phyloP scores from a whole-genome alignment of 768 basidiomycete species.

The Naganishia friedmannii region DNA sequence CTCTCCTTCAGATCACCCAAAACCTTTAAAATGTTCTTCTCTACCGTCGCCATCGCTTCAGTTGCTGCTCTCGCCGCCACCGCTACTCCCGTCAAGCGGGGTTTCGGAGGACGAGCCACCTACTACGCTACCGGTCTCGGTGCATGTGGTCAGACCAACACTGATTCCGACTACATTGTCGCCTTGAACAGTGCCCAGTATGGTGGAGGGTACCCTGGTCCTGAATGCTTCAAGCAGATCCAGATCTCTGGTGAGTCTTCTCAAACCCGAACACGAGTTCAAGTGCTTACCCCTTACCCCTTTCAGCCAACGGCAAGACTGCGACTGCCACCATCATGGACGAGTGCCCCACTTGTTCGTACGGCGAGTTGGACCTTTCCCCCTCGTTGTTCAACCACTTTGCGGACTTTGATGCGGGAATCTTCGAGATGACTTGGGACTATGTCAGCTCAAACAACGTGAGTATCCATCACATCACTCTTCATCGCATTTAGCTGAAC shows the following conservation, averaged over 20 bases:
- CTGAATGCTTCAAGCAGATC: constrained; percentile 62
- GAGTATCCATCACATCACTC: constrained; percentile 32
- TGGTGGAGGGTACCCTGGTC: constrained; percentile 63
- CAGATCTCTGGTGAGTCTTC: constrained; percentile 60
- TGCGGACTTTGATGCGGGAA: constrained; percentile 55
- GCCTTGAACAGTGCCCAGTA: constrained; percentile 54
- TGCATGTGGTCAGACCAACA: constrained; percentile 42
- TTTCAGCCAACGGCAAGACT: constrained; percentile 61
- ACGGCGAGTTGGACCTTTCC: constrained; percentile 67
- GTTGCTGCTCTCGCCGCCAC: constrained; percentile 23
- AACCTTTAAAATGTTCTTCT: constrained; percentile 26
- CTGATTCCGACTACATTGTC: constrained; percentile 31
- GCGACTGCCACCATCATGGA: constrained; percentile 64
- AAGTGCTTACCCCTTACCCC: not conserved
- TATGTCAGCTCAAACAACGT: constrained; percentile 52
- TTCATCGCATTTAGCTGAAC: not conserved
- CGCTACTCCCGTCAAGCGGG: constrained; percentile 36
- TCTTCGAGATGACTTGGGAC: constrained; percentile 65
- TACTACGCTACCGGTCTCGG: constrained; percentile 55
- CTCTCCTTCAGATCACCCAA: not conserved
- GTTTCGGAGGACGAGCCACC: constrained; percentile 47
- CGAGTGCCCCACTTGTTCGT: constrained; percentile 68
- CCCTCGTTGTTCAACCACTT: constrained; percentile 67
- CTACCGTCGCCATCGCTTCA: constrained; percentile 34
- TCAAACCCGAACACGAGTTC: constrained; percentile 25